A percentile compares a stretch with the other conserved stretches of the same genome.
These are phyloP conservation scores for Pisolithus sp. DNA, from an alignment of 768 basidiomycete genomes.

Conservation along the genomic window DNA sequence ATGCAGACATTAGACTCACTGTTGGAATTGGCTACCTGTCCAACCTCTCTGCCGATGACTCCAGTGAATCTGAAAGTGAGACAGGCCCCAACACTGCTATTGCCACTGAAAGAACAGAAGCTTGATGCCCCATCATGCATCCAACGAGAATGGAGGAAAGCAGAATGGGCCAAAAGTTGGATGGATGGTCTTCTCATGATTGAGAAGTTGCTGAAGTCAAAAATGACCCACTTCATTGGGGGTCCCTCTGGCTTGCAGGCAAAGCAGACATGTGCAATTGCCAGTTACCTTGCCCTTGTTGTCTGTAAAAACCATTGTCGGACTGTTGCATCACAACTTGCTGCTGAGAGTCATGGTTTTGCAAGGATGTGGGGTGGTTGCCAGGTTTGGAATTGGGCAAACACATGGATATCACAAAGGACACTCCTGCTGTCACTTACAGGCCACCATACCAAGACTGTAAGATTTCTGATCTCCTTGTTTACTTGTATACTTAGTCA, in stretches of 20 bases:
- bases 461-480: no score
- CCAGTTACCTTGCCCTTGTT: constrained; percentile 19
- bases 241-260: constrained; percentile 25
- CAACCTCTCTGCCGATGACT: not conserved
- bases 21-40: not conserved
- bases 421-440: not conserved
- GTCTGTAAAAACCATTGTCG: constrained; percentile 15
- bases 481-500: no score
- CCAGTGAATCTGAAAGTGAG: not conserved
- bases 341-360: constrained; percentile 25
- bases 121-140: not conserved
- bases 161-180: not conserved
- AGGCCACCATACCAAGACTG: constrained; percentile 2
- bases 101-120: not conserved
- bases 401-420: constrained; percentile 3
- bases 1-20: not conserved
- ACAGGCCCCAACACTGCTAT: not conserved
- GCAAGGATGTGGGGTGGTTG: constrained; percentile 24
- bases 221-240: constrained; percentile 17
- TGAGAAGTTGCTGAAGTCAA: constrained; percentile 16
- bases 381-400: constrained; percentile 21
- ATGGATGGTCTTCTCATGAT: not conserved
- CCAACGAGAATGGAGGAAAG: not conserved
- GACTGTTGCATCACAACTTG: constrained; percentile 18
- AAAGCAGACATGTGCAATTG: constrained; percentile 20